These are phyloP conservation scores for Pseudoscleropodium purum DNA, from an alignment of 225 moss, liverwort and hornwort genomes.

Conservation along the genomic window DNA sequence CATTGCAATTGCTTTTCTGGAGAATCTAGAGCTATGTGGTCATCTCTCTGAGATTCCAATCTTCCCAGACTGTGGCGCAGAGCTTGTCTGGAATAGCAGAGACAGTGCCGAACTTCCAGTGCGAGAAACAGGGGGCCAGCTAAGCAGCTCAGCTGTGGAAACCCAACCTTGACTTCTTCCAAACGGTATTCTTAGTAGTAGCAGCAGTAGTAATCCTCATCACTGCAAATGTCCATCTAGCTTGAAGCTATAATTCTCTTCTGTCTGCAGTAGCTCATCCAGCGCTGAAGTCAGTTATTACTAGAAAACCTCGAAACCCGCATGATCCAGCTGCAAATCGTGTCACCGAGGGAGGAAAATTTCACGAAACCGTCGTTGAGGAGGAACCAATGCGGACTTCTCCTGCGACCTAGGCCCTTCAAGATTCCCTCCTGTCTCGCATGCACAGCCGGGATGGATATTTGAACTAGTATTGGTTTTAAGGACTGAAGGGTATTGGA, in stretches of 20 bases:
- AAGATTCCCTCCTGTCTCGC: neutral
- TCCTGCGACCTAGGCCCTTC: neutral
- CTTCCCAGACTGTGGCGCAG: neutral
- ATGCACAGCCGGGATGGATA: neutral
- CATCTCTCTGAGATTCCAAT: neutral
- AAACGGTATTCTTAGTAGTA: neutral
- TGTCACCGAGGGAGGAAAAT: neutral
- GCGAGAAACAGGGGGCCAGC: neutral
- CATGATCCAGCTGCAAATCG: neutral
- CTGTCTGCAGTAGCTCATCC: neutral
- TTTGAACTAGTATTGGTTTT: neutral
- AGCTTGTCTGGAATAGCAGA: neutral
- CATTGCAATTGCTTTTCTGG: neutral
- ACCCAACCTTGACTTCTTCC: neutral
- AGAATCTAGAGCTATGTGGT: neutral
- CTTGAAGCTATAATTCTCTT: neutral
- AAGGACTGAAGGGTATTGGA: neutral
- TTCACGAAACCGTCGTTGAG: neutral
- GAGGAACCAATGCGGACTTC: neutral
- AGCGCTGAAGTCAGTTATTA: no score
- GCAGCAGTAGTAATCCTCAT: no score
- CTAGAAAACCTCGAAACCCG: neutral
- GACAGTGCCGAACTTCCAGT: neutral
- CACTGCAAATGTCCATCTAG: neutral
- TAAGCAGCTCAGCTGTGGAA: neutral